Percentiles rank a stretch among this genome's conserved stretches.
Conservation (phyloP, 805 yeast species). For the Kurtzmaniella fragi region DNA sequence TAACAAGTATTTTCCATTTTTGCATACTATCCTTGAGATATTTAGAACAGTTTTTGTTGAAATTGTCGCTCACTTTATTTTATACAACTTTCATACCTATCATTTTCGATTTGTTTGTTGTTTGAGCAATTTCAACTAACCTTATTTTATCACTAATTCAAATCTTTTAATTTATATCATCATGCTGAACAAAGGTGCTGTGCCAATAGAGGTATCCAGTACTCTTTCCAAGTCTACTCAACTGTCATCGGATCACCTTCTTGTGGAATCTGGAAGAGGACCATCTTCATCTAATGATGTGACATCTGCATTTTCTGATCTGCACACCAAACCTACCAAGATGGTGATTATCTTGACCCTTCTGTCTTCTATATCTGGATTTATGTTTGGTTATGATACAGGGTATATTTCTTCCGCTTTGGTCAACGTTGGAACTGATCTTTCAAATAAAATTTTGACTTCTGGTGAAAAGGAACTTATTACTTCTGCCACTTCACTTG, state of each 20-base stretch:
- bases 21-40: no score
- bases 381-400: conserved; percentile 96
- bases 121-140: no score
- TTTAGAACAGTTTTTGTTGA: no score
- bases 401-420: conserved; percentile 94
- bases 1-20: no score
- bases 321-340: conserved; percentile 45
- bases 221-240: conserved; percentile 1
- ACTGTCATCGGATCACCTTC: neutral
- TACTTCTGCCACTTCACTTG: conserved; percentile 92
- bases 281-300: neutral
- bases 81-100: no score
- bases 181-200: neutral
- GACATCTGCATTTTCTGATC: conserved; percentile 2
- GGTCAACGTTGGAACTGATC: conserved; percentile 77
- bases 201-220: conserved; percentile 1
- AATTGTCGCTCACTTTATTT: no score
- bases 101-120: no score
- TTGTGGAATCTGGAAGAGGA: neutral
- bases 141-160: no score
- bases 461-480: conserved; percentile 83
- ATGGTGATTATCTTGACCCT: conserved; percentile 66
- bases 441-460: conserved; percentile 52
- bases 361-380: conserved; percentile 86
- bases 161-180: no score